Conservation (phyloP, 139 green algal genomes). For the Haematococcus lacustris region DNA sequence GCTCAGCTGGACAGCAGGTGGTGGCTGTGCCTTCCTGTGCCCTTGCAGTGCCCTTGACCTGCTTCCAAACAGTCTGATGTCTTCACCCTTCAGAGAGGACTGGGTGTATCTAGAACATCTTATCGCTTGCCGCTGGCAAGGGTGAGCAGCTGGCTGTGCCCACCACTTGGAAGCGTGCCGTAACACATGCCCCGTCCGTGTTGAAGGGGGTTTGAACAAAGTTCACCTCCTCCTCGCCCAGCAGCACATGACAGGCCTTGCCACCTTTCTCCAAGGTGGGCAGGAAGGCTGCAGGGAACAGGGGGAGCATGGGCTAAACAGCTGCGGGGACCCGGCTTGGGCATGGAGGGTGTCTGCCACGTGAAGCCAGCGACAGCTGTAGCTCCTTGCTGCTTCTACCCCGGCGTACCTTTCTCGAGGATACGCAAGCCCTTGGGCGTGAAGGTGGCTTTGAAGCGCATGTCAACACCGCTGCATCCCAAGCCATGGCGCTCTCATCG, state of each 20-base stretch:
- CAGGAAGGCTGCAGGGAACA: constrained; percentile 43
- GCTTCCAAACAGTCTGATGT: not conserved
- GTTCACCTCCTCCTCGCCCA: constrained; percentile 48
- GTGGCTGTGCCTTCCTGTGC: not conserved
- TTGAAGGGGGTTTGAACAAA: constrained; percentile 56
- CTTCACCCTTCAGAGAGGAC: not conserved
- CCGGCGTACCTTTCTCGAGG: constrained; percentile 3
- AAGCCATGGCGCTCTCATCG: no score
- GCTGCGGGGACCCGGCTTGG: not conserved
- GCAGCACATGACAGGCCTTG: constrained; percentile 61
- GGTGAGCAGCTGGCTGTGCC: not conserved
- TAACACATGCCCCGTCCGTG: constrained; percentile 61
- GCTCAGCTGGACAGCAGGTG: not conserved
- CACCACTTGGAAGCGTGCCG: constrained; percentile 44
- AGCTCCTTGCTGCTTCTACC: not conserved
- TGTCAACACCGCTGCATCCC: no score
- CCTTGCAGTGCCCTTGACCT: not conserved
- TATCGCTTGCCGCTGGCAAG: not conserved
- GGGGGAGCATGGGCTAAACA: not conserved
- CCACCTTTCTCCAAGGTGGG: constrained; percentile 75
- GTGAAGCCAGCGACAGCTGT: not conserved
- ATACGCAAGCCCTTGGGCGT: not conserved
- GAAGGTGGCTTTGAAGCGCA: constrained; percentile 7
- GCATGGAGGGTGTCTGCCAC: not conserved
- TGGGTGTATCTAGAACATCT: not conserved